Percentiles rank a stretch among this genome's conserved stretches.
These are phyloP conservation scores for Alectoria sarmentosa DNA, from an alignment of 495 filamentous ascomycete genomes.

Conservation along the genomic window DNA sequence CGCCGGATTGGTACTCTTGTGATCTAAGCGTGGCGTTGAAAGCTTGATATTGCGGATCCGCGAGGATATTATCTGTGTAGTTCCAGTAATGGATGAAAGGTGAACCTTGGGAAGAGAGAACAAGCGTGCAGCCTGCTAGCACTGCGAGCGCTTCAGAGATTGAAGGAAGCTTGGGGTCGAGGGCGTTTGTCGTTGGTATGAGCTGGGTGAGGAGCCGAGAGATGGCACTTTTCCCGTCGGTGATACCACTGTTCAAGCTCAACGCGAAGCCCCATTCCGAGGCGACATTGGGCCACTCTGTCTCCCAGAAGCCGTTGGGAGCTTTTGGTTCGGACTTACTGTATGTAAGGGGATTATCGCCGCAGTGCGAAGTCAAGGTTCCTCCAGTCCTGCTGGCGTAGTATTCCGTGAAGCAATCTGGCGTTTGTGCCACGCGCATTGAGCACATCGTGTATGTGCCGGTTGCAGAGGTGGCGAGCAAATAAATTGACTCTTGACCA, in stretches of 20 bases:
- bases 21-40: slow-evolving; percentile 52
- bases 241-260: slow-evolving; percentile 53
- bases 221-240: slow-evolving; percentile 52
- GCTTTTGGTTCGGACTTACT: slow-evolving; percentile 33
- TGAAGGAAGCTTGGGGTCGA: slow-evolving; percentile 47
- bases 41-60: slow-evolving; percentile 35
- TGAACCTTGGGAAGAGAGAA: slow-evolving; percentile 43
- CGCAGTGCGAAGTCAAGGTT: slow-evolving; percentile 48
- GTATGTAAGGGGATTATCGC: slow-evolving; percentile 48
- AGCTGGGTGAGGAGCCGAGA: slow-evolving; percentile 56
- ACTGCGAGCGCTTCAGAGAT: slow-evolving; percentile 62
- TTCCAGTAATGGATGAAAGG: slow-evolving; percentile 55
- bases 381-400: slow-evolving; percentile 50
- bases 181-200: slow-evolving; percentile 29
- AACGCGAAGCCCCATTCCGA: slow-evolving; percentile 49
- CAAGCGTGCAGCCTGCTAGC: slow-evolving; percentile 55
- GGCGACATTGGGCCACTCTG: slow-evolving; percentile 56
- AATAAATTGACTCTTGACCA: slow-evolving; percentile 48
- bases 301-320: slow-evolving; percentile 26
- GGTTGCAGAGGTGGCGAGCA: slow-evolving; percentile 48
- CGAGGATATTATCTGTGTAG: slow-evolving; percentile 36
- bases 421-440: slow-evolving; percentile 49
- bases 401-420: slow-evolving; percentile 57
- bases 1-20: slow-evolving; percentile 57
- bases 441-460: slow-evolving; percentile 55